A percentile compares a stretch with the other conserved stretches of the same genome.
Conservation (phyloP, 371 early-diverging fungal genomes). For the Actinomucor elegans region DNA sequence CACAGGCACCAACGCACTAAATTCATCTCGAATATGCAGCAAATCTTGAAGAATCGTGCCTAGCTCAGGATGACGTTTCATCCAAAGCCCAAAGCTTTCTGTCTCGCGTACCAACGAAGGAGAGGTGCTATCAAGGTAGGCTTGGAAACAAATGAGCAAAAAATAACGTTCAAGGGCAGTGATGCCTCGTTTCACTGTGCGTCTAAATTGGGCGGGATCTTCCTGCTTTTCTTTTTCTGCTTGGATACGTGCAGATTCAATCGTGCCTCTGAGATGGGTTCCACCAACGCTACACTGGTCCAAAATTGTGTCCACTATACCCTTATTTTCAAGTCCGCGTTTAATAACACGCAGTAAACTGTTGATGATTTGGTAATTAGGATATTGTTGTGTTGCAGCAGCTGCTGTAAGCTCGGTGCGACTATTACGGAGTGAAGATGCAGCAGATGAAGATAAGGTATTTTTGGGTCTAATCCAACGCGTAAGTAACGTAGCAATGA, state of each 20-base stretch:
- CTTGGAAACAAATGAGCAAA: constrained; percentile 66
- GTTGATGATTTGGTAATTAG: constrained; percentile 66
- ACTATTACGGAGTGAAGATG: constrained; percentile 1
- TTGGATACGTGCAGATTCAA: constrained; percentile 52
- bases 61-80: constrained; percentile 62
- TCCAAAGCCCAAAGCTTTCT: constrained; percentile 61
- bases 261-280: constrained; percentile 49
- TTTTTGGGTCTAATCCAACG: constrained; percentile 45
- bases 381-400: constrained; percentile 13
- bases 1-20: constrained; percentile 53
- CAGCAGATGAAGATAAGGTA: background rate
- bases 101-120: constrained; percentile 41
- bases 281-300: constrained; percentile 51
- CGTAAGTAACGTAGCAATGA: constrained; percentile 55
- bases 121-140: constrained; percentile 44
- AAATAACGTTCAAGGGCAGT: constrained; percentile 61
- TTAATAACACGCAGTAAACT: constrained; percentile 66
- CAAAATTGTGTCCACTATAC: constrained; percentile 58
- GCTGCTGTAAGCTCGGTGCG: background rate
- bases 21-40: constrained; percentile 19
- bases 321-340: constrained; percentile 63
- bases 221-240: constrained; percentile 50
- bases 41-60: constrained; percentile 58
- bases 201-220: constrained; percentile 22
- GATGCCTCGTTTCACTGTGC: constrained; percentile 41